Base-by-base conservation (phyloP, 805 yeast species). In the Candida ponderosae region DNA sequence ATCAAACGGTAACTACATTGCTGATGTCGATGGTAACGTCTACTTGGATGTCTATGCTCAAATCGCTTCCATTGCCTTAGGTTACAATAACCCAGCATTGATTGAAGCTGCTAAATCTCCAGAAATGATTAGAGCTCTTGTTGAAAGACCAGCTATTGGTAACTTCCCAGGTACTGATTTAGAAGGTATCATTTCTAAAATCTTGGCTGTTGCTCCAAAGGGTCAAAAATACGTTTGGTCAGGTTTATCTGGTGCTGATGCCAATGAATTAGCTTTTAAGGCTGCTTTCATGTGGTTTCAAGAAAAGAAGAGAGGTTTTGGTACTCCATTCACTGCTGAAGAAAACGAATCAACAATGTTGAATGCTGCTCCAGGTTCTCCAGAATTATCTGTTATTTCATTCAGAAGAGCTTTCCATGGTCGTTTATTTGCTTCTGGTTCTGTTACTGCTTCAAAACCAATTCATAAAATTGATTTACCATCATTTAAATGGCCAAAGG, bases 401-500 rank as follows among this genome's bases (percentile, higher is more conserved):
- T 89, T 89, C 65, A 79, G 79, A 61, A 72, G 77, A 47, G 93
- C 93, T 23, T 90, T 89, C 83, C 97, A 89, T 59, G 97, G 97
- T 46, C 79, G 97, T 64, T 65, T 88, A 45, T 87, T 89, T 65
- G 97, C 96, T 18, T 75, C 95, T 38, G 88, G 85, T 32, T 83
- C 96, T 6, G 77, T 86, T 47, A 89, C 97, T 29, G 78, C 95
- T 60, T 87, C 96, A 40, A 90, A 87, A 70, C 96, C 97, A 47
- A 75, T 90, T 51, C 97, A 89, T 71, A 89, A 90, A 68, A 68
- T 89, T 57, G 89, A 81, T 62, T 69, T 90, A 65, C 97, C 97
- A 43, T 79, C 95, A 6, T 89, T 89, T 69, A 76, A 85, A 56
- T 89, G 97, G 97, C 97, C 97, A 56, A 88, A 84, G 60, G 96